These are phyloP conservation scores for Yamadazyma kanchanaburiensis DNA, from an alignment of 1,139 yeast species.

Conservation along the genomic window DNA sequence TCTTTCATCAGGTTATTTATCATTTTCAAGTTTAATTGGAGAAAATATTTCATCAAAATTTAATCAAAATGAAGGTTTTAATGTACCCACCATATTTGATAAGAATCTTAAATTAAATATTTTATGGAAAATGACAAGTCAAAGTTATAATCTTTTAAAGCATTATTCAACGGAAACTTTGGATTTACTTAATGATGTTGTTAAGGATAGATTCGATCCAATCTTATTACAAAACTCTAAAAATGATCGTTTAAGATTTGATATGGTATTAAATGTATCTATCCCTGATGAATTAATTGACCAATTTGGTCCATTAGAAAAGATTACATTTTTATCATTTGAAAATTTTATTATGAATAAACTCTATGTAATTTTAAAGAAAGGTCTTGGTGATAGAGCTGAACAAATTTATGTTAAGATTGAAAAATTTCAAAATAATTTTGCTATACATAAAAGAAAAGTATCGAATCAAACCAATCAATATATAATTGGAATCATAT, in stretches of 20 bases:
- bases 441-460: constrained; percentile 57
- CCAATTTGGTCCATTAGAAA: constrained; percentile 67
- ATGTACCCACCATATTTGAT: constrained; percentile 74
- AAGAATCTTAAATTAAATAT: constrained; percentile 72
- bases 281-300: constrained; percentile 36
- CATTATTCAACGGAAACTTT: constrained; percentile 70
- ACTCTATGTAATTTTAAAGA: constrained; percentile 53
- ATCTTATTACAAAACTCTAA: constrained; percentile 69
- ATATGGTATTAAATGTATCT: constrained; percentile 53
- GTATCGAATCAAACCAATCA: constrained; percentile 35
- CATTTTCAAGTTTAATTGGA: constrained; percentile 59
- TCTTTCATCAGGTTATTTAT: constrained; percentile 60
- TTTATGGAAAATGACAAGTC: constrained; percentile 74
- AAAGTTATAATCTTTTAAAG: constrained; percentile 61
- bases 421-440: constrained; percentile 26
- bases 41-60: constrained; percentile 47
- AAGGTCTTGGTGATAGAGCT: constrained; percentile 69
- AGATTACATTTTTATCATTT: constrained; percentile 67
- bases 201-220: constrained; percentile 80
- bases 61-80: constrained; percentile 55
- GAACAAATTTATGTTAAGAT: constrained; percentile 39
- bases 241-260: constrained; percentile 60
- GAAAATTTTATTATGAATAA: constrained; percentile 64
- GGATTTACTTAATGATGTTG: constrained; percentile 68
- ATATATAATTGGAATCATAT: constrained; percentile 58